These are phyloP conservation scores for Suillus subaureus DNA, from an alignment of 768 basidiomycete species.

Conservation along the genomic window DNA sequence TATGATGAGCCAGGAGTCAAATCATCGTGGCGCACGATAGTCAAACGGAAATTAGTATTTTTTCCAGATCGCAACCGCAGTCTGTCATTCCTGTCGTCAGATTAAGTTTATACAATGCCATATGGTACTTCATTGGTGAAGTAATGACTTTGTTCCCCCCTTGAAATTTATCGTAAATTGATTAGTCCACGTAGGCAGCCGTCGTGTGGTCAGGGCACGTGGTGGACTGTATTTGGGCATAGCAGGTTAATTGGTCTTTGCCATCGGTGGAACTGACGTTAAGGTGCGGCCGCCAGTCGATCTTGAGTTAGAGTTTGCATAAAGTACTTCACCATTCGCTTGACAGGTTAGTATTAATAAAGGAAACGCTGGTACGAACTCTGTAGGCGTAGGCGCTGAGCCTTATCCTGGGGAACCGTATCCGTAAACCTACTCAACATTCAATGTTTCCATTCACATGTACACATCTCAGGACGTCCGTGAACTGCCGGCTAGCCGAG, in stretches of 20 bases:
- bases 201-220: slow-evolving; percentile 1
- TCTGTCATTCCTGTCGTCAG: not conserved
- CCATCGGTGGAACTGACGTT: not conserved
- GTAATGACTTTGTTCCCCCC: not conserved
- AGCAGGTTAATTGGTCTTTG: not conserved
- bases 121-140: not conserved
- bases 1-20: not conserved
- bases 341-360: not conserved
- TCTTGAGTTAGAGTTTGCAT: not conserved
- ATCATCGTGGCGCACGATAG: not conserved
- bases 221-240: not conserved
- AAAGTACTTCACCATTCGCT: not conserved
- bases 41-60: not conserved
- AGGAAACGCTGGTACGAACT: not conserved
- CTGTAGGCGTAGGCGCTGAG: not conserved
- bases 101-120: not conserved
- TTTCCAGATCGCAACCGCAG: not conserved
- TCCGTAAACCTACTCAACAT: not conserved
- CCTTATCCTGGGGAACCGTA: not conserved
- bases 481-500: slow-evolving; percentile 10
- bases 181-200: not conserved
- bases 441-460: not conserved
- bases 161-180: not conserved
- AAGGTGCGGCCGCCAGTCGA: not conserved
- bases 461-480: slow-evolving; percentile 7